Evolutionary conservation across 2,329 filamentous ascomycete species (phyloP), one percentile per base, ranked within the genome.

Genomic region (Macrophomina tecta): DNA sequence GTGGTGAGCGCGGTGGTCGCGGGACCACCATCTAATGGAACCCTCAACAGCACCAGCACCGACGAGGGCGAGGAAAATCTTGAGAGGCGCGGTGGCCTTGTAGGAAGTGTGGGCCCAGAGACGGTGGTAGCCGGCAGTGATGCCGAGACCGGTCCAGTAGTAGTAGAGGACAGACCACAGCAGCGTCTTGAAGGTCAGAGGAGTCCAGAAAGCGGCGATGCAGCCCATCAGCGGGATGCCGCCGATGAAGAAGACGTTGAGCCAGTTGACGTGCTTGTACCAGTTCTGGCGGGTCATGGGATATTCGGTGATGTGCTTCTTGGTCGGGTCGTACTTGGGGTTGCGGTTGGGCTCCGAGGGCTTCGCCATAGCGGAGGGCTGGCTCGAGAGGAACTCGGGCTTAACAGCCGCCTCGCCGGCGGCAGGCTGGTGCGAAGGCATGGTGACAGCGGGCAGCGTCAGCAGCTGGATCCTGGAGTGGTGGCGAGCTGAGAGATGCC

Each of bases 191-290:
- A 84, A 80, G 64, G 88, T 85, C 58, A 95, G 82, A 65, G 92
- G 92, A 46, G 92, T 90, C 90, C 90, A 97, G 82, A 92, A 90
- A 67, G 93, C 86, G 67, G 88, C 86, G 73, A 95, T 80, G 77
- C 91, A 87, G 69, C 93, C 94, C 69, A 87, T 83, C 56, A 94
- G 69, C 42, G 94, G 93, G 53, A 97, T 85, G 70, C 90, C 84
- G 72, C 96, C 80, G 78, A 97, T 94, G 79, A 97, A 87, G 71
- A 84, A 87, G 69, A 92, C 89, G 80, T 97, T 97, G 72, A 97
- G 86, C 93, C 94, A 97, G 86, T 97, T 93, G 84, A 97, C 86
- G 77, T 97, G 93, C 82, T 94, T 90, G 82, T 94, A 89, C 92
- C 92, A 95, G 84, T 97, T 97, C 71, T 84, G 81, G 81, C 85